Conservation (phyloP, 345 rosid genomes). For the Erucastrum elatum region DNA sequence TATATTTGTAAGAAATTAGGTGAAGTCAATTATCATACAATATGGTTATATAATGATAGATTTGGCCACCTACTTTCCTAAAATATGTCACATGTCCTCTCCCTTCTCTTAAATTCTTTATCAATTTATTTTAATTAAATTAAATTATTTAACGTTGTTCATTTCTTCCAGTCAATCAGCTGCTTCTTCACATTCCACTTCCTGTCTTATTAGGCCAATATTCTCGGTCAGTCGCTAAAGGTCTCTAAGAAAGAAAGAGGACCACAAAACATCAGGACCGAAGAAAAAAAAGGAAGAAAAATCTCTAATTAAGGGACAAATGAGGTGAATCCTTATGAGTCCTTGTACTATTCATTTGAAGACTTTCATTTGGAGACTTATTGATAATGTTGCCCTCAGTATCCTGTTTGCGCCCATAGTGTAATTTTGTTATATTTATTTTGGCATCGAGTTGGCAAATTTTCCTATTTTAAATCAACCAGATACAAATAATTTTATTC, state of each 20-base stretch:
- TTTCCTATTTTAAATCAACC: not conserved
- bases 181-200: conserved; percentile 28
- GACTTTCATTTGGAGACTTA: no score
- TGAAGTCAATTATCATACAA: conserved; percentile 30
- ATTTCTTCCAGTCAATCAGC: conserved; percentile 8
- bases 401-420: not conserved
- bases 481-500: not conserved
- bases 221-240: no score
- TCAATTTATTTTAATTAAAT: not conserved
- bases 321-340: no score
- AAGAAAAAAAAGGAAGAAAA: no score
- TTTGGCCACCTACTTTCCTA: conserved; percentile 40
- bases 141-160: not conserved
- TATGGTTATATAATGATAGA: conserved; percentile 41
- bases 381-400: no score
- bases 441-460: no score
- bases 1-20: conserved; percentile 4
- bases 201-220: not conserved
- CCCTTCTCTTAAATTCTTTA: conserved; percentile 22
- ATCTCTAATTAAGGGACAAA: no score
- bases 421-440: not conserved
- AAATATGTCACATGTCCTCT: conserved; percentile 44
- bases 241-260: no score
- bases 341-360: no score
- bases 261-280: no score